Evolutionary conservation across 208 protist species (phyloP), one percentile per base, ranked within the genome.

Genomic region (Acanthamoeba healyi): DNA sequence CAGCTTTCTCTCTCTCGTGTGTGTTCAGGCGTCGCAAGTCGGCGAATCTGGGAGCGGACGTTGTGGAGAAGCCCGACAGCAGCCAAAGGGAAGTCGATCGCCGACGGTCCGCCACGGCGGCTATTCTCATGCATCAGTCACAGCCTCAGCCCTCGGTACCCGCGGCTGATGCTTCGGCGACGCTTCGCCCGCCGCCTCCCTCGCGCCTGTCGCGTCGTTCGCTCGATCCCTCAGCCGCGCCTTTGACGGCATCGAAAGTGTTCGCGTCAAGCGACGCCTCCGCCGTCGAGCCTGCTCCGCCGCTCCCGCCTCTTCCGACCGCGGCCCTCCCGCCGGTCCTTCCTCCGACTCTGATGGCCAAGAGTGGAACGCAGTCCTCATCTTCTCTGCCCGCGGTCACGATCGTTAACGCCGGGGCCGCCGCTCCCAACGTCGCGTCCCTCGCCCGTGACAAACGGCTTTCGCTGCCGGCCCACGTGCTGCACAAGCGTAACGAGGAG

Each of bases 1-100:
- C 6, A 7, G 1, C 58, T 36, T 22, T 58, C 26, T 58, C 4
- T 72, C n/a, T n/a, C n/a, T n/a, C n/a, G n/a, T n/a, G n/a, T 40
- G n/a, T 38, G n/a, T 72, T 72, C 70, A 79, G 70, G 36, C 70
- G 70, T 4, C 70, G 70, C 6, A 79, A 79, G 38, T 67, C 58
- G 22, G 58, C 58, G 26, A 79, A 79, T 9, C 32, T 79, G 38
- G 7, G 70, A 32, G 24, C 70, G 38, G 70, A 38, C 17, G 19
- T 10, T 15, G 7, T 29, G 1, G 32, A 38, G 5, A 38, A 46
- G 70, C 34, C 70, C 70, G 70, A 79, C 3, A 5, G 10, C 36
- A 38, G 19, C 36, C 58, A 79, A 14, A 46, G 19, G 32, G 36
- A 79, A 15, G 34, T 79, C 14, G 70, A 79, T 79, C 70, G 70